These are phyloP conservation scores for Lentinula lateritia DNA, from an alignment of 768 basidiomycete genomes.

Conservation along the genomic window DNA sequence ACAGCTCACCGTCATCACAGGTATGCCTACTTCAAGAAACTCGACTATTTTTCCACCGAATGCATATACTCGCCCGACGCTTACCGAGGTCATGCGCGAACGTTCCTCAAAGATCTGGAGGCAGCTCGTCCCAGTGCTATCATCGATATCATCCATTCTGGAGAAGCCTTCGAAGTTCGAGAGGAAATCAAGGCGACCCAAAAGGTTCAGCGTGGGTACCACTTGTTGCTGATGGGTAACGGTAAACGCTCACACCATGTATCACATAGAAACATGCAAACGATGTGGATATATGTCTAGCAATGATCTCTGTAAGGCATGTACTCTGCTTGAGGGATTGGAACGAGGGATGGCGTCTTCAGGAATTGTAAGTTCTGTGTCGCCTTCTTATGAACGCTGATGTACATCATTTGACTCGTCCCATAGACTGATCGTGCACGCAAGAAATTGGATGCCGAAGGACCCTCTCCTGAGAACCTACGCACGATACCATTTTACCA, in stretches of 20 bases:
- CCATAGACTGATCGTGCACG: conserved; percentile 61
- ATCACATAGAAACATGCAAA: conserved; percentile 70
- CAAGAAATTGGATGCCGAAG: conserved; percentile 55
- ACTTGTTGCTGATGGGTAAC: not conserved
- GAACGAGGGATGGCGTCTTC: conserved; percentile 74
- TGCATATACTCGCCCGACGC: conserved; percentile 99
- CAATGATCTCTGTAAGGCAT: conserved; percentile 95
- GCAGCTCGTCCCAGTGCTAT: conserved; percentile 91
- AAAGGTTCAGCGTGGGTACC: conserved; percentile 73
- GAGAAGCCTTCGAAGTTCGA: conserved; percentile 84
- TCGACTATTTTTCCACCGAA: conserved; percentile 98
- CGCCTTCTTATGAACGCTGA: not conserved
- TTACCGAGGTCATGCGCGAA: conserved; percentile 93
- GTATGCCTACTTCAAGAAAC: conserved; percentile 99
- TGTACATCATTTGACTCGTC: conserved; percentile 1
- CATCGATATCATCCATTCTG: conserved; percentile 96
- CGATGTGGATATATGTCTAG: conserved; percentile 96
- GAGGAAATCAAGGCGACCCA: conserved; percentile 82
- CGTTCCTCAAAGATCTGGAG: conserved; percentile 93
- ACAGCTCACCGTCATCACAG: conserved; percentile 31
- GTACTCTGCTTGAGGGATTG: conserved; percentile 83
- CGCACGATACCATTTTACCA: conserved; percentile 75
- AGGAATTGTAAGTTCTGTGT: conserved; percentile 45
- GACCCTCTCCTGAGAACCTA: conserved; percentile 60
- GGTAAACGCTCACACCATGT: not conserved